These are phyloP conservation scores for Citrus maxima DNA, from an alignment of 345 rosid genomes.

Conservation along the genomic window DNA sequence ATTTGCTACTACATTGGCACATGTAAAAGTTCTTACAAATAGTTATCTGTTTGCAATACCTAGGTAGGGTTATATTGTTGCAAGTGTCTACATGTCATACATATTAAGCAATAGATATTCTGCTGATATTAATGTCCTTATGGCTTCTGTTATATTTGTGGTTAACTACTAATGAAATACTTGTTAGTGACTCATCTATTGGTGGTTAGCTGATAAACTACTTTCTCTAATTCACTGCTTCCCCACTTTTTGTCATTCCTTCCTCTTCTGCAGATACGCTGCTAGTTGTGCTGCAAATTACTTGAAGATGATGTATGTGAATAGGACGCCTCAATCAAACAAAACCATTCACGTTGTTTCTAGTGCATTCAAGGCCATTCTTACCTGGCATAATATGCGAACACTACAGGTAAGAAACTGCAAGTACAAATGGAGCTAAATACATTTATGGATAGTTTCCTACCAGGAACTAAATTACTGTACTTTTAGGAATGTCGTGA, in stretches of 20 bases:
- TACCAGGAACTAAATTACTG: not conserved
- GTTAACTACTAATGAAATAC: not conserved
- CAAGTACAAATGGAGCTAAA: not conserved
- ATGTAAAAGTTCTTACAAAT: not conserved
- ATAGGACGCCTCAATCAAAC: conserved; percentile 75
- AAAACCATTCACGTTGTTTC: conserved; percentile 78
- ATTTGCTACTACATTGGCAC: not conserved
- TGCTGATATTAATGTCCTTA: not conserved
- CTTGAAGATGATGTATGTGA: conserved; percentile 72
- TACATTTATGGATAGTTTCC: not conserved
- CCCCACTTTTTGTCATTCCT: not conserved
- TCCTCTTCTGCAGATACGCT: conserved; percentile 54
- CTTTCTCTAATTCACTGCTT: not conserved
- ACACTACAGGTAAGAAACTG: conserved; percentile 74
- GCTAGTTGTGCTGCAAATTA: conserved; percentile 72
- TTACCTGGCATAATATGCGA: conserved; percentile 91
- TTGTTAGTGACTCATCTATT: not conserved
- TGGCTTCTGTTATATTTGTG: not conserved
- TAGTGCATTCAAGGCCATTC: conserved; percentile 77
- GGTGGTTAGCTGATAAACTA: not conserved
- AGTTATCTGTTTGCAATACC: not conserved
- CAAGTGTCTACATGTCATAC: not conserved
- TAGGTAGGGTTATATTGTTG: not conserved
- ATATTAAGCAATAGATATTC: not conserved
- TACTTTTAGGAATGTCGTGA: conserved; percentile 84